A percentile compares a stretch with the other conserved stretches of the same genome.
Evolutionary conservation across 2,329 filamentous ascomycete genomes (phyloP).

Genomic region (Lasiodiplodia gonubiensis): DNA sequence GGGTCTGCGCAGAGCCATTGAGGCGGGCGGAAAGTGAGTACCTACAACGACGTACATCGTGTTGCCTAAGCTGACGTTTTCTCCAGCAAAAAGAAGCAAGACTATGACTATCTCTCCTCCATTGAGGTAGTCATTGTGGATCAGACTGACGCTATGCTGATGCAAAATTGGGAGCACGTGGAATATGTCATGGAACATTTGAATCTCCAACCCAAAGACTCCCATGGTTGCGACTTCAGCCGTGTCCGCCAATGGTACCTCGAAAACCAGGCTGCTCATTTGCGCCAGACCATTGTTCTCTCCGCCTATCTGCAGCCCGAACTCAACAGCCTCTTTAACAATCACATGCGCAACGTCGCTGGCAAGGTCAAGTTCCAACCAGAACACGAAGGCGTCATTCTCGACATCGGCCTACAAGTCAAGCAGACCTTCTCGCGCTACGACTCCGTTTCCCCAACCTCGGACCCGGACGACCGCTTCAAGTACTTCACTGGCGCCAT

Average conservation of each 20-base stretch:
- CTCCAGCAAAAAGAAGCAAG: slow-evolving; percentile 61
- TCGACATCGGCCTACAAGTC: slow-evolving; percentile 72
- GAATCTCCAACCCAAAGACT: slow-evolving; percentile 86
- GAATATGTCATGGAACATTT: slow-evolving; percentile 90
- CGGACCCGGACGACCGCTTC: slow-evolving; percentile 87
- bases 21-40: slow-evolving; percentile 64
- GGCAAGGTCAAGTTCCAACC: slow-evolving; percentile 76
- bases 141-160: slow-evolving; percentile 88
- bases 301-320: slow-evolving; percentile 88
- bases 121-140: slow-evolving; percentile 91
- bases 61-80: slow-evolving; percentile 46
- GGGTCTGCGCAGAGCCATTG: slow-evolving; percentile 88
- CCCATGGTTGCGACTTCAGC: slow-evolving; percentile 91
- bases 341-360: slow-evolving; percentile 77
- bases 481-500: slow-evolving; percentile 86
- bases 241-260: slow-evolving; percentile 91
- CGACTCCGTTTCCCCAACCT: slow-evolving; percentile 69
- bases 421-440: slow-evolving; percentile 92
- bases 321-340: slow-evolving; percentile 77
- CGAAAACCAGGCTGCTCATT: slow-evolving; percentile 78
- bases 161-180: slow-evolving; percentile 99
- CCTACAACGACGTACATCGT: not conserved
- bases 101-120: slow-evolving; percentile 91
- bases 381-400: slow-evolving; percentile 73
- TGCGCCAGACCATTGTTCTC: slow-evolving; percentile 85